Evolutionary conservation across 1,284 basidiomycete species (phyloP), one percentile per base, ranked within the genome.

Genomic region (Chalciporus sp.): DNA sequence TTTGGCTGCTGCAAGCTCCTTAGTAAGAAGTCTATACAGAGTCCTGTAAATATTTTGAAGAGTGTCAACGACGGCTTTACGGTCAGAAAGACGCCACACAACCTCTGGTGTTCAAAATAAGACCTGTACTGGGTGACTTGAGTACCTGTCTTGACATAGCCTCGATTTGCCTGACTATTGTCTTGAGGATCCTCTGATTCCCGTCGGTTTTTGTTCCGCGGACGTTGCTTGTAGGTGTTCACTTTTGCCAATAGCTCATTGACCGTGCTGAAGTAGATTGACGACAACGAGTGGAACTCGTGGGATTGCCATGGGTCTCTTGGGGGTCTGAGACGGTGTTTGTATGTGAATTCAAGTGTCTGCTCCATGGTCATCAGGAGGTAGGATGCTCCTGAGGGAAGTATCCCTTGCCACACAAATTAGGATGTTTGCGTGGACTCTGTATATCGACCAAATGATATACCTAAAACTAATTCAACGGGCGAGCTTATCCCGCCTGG

Each of bases 81-180:
- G 17, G 9, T 16, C 26, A 6, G 3, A 12, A 14, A 3, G 7
- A 14, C 29, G 6, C 6, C 3, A 10, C 2, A 35, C 1, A n/a
- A 69, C 67, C 67, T 62, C 46, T 69, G 67, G 2, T 69, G 64
- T 23, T 72, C 67, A 51, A 69, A 72, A 35, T 64, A 58, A 0
- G 39, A 68, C 35, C 67, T 58, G 20, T 68, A 53, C 17, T 68
- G 65, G 3, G 46, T 49, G 1, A 49, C 23, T 4, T 27, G 17
- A 3, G 50, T 14, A 3, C 58, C 58, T 2, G 40, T 31, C 43
- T 52, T 48, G 51, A 70, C 48, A 16, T 69, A 72, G 1, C 71
- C 67, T 9, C 68, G 44, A n/a, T 69, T 69, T 1, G 67, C 67
- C 29, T 56, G 52, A 29, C 67, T 72, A n/a, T 69, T 71, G 16